These are phyloP conservation scores for Tothia fuscella DNA, from an alignment of 2,329 filamentous ascomycete genomes.

Conservation along the genomic window DNA sequence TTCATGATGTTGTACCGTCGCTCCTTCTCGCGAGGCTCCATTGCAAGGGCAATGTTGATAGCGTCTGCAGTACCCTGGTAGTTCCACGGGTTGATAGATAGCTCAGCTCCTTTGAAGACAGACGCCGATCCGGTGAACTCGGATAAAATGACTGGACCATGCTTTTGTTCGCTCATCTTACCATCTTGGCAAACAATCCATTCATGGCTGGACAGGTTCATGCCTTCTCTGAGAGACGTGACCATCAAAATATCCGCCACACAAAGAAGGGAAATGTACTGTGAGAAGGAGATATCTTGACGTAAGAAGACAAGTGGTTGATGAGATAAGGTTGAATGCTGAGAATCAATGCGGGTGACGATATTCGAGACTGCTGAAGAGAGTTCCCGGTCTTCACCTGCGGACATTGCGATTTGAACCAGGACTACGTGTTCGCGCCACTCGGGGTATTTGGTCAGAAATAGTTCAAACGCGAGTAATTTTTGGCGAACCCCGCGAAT, in stretches of 20 bases:
- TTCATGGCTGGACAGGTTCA: constrained; percentile 94
- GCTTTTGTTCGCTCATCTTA: constrained; percentile 56
- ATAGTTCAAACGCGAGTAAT: constrained; percentile 80
- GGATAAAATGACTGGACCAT: constrained; percentile 80
- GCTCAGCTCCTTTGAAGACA: constrained; percentile 66
- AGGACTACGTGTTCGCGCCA: constrained; percentile 74
- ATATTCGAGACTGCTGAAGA: constrained; percentile 86
- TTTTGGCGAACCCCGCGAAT: constrained; percentile 91
- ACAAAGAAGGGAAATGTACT: constrained; percentile 84
- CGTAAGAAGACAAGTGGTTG: constrained; percentile 89
- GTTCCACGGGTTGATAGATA: constrained; percentile 92
- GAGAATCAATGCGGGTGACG: constrained; percentile 85
- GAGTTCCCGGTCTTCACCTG: constrained; percentile 76
- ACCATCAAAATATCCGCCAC: constrained; percentile 90
- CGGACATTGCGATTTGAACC: constrained; percentile 87
- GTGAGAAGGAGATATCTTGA: constrained; percentile 84
- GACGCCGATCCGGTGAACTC: constrained; percentile 91
- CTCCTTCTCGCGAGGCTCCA: constrained; percentile 62
- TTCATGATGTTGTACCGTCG: constrained; percentile 63
- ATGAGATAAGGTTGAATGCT: constrained; percentile 80
- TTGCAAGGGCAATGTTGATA: constrained; percentile 72
- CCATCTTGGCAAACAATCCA: constrained; percentile 91
- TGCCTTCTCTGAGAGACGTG: constrained; percentile 87
- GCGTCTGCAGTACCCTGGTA: constrained; percentile 79
- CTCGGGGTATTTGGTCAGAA: constrained; percentile 85